Conservation (phyloP, 148 eudicot species). For the Dianthus caryophyllus region DNA sequence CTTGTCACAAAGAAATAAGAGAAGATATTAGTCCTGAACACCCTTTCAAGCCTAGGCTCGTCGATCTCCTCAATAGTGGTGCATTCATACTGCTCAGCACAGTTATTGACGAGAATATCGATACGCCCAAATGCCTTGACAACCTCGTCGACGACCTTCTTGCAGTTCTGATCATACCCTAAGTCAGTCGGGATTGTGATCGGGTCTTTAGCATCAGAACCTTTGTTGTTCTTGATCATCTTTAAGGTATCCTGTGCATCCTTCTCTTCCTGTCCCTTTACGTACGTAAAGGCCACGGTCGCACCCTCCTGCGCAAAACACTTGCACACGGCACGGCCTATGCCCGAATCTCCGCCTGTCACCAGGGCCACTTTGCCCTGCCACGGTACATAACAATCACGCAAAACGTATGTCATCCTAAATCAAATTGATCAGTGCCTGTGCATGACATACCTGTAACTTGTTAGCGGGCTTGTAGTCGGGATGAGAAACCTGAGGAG, state of each 20-base stretch:
- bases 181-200: conserved; percentile 58
- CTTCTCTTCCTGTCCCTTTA: conserved; percentile 70
- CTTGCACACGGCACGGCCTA: conserved; percentile 73
- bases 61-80: conserved; percentile 70
- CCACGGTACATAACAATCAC: not conserved
- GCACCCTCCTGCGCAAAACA: conserved; percentile 80
- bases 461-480: conserved; percentile 57
- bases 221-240: conserved; percentile 47
- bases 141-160: conserved; percentile 66
- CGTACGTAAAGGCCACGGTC: conserved; percentile 76
- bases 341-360: conserved; percentile 91
- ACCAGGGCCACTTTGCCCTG: conserved; percentile 91
- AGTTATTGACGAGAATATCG: conserved; percentile 72
- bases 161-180: conserved; percentile 70
- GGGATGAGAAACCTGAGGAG: conserved; percentile 33
- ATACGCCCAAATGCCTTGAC: conserved; percentile 54
- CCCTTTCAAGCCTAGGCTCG: conserved; percentile 68
- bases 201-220: conserved; percentile 54
- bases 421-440: not conserved
- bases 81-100: conserved; percentile 66
- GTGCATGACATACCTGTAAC: conserved; percentile 32
- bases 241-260: conserved; percentile 63
- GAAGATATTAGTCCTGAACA: conserved; percentile 79
- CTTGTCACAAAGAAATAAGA: conserved; percentile 62
- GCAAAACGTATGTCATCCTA: not conserved